Evolutionary conservation across 805 yeast genomes (phyloP).

Genomic region (Vanderwaltozyma tropicalis): DNA sequence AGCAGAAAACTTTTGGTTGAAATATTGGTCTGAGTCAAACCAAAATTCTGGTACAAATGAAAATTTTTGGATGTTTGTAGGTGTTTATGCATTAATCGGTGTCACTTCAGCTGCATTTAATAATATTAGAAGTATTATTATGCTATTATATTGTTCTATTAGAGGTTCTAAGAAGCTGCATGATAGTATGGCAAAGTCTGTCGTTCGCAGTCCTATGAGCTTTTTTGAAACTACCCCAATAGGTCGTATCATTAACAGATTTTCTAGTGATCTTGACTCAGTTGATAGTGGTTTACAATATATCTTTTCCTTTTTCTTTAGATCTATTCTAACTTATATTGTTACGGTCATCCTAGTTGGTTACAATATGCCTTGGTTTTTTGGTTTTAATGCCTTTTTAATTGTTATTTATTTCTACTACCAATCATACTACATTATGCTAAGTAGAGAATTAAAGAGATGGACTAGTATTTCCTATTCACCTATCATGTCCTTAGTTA

Average conservation of each 20-base stretch:
- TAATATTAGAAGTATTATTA: slow-evolving; percentile 35
- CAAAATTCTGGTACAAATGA: slow-evolving; percentile 34
- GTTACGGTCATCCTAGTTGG: slow-evolving; percentile 46
- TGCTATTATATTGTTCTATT: slow-evolving; percentile 46
- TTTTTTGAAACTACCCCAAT: slow-evolving; percentile 62
- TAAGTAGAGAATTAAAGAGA: slow-evolving; percentile 72
- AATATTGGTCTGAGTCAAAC: slow-evolving; percentile 54
- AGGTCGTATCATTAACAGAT: slow-evolving; percentile 56
- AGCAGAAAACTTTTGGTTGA: slow-evolving; percentile 52
- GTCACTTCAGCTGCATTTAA: slow-evolving; percentile 40
- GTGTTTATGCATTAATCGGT: slow-evolving; percentile 47
- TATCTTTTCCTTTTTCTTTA: slow-evolving; percentile 39
- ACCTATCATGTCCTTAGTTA: slow-evolving; percentile 74
- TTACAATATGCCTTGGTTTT: slow-evolving; percentile 43
- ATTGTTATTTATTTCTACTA: slow-evolving; percentile 56
- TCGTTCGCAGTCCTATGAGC: slow-evolving; percentile 51
- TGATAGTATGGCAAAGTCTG: slow-evolving; percentile 43
- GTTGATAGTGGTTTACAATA: slow-evolving; percentile 50
- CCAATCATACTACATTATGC: slow-evolving; percentile 56
- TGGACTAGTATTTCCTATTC: slow-evolving; percentile 56
- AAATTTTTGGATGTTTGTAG: slow-evolving; percentile 37
- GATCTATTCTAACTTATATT: slow-evolving; percentile 34
- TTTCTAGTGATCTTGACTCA: slow-evolving; percentile 50
- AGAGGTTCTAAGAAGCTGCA: slow-evolving; percentile 48
- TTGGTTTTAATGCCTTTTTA: slow-evolving; percentile 33